Base-by-base conservation (phyloP, 2,329 filamentous ascomycete genomes). In the Torrubiella hemipterigena region DNA sequence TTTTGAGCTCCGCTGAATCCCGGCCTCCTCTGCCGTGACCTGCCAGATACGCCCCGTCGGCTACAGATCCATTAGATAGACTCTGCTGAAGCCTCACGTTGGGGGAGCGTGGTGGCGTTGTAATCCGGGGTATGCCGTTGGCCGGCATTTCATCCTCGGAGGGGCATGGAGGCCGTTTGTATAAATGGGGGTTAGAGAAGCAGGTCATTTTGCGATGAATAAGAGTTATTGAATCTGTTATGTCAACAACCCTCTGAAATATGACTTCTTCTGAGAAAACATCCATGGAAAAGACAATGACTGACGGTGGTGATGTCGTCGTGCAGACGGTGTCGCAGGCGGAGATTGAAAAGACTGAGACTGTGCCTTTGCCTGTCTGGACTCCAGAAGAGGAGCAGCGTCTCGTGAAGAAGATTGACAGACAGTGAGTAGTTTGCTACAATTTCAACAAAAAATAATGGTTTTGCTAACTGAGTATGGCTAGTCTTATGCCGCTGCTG, bases 381-480 rank as follows among this genome's bases (percentile, higher is more conserved):
- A 35, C 24, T 7, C 6, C 31, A 1, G 36, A 37, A 10, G 40
- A 41, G 2, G 40, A 42, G 14, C 39, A 38, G 25, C 33, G 38
- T n/a, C 12, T 42, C 19, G 30, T 42, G 17, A 35, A 35, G 12
- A 42, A 41, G 18, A 42, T 42, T 25, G 40, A 42, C 25, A 27
- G 25, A 33, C 13, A 13, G 17, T 22, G 8, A 25, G 5, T 24
- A 8, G 12, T 35, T 35, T 10, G 31, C 24, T 23, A 22, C 20
- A 1, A n/a, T n/a, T n/a, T n/a, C n/a, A n/a, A n/a, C n/a, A n/a
- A n/a, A n/a, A n/a, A n/a, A 14, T 7, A 15, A 7, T 17, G 13
- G 11, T 21, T 19, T 33, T 12, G 4, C 21, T 33, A 10, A 33
- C 25, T 11, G 22, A 6, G 3, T 15, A 11, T 14, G 17, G 14